Conservation (phyloP, 148 eudicot genomes). For the Amaranthus cruentus region DNA sequence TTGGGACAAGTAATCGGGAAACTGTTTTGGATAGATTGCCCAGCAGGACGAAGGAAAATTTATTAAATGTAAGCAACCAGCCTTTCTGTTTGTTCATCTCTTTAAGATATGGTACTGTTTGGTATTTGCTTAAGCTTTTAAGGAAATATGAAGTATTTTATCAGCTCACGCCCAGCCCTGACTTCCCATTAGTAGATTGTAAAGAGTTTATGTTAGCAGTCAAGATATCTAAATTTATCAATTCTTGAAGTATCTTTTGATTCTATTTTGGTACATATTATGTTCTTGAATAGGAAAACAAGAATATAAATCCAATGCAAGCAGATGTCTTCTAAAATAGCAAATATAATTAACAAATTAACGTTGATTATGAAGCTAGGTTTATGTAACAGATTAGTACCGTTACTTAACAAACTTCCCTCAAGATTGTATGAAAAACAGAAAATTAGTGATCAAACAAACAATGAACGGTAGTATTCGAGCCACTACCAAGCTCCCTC, state of each 20-base stretch:
- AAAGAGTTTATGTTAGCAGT: background rate
- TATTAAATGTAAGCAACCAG: conserved; percentile 61
- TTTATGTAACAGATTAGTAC: too few species aligned
- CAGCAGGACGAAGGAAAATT: conserved; percentile 50
- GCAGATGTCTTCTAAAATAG: too few species aligned
- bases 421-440: too few species aligned
- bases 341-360: too few species aligned
- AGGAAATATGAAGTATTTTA: background rate
- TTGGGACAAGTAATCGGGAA: conserved; percentile 67
- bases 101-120: conserved; percentile 5
- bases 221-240: background rate
- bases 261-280: too few species aligned
- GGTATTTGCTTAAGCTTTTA: background rate
- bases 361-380: too few species aligned
- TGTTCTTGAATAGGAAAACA: too few species aligned
- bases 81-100: conserved; percentile 3
- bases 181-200: background rate
- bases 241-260: background rate
- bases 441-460: too few species aligned
- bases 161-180: background rate
- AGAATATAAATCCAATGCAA: too few species aligned
- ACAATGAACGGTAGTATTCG: too few species aligned
- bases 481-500: too few species aligned
- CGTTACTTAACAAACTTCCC: too few species aligned
- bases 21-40: conserved; percentile 90